These are phyloP conservation scores for Paracoccidioides brasiliensis DNA, from an alignment of 2,329 filamentous ascomycete genomes.

Conservation along the genomic window DNA sequence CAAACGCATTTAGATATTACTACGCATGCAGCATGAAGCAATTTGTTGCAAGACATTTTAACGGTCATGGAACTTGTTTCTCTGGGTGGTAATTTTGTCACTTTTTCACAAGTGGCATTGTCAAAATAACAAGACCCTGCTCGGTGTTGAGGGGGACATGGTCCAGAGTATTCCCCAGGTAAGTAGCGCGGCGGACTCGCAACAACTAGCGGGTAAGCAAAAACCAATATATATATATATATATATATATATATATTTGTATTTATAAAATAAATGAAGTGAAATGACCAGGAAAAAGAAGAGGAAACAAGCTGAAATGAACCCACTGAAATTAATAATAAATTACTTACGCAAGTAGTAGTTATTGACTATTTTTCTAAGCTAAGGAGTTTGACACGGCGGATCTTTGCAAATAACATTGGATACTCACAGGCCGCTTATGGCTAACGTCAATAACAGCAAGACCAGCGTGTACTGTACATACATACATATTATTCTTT, in stretches of 20 bases:
- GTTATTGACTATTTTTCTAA: background rate
- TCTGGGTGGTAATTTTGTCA: no score
- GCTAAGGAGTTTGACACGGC: background rate
- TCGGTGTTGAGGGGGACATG: no score
- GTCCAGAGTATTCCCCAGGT: background rate
- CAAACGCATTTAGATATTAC: background rate
- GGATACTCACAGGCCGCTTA: background rate
- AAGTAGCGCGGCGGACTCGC: background rate
- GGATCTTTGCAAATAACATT: background rate
- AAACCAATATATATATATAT: no score
- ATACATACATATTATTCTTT: background rate
- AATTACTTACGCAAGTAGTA: no score
- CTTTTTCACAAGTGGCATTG: no score
- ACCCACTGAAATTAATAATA: background rate
- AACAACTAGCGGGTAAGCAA: background rate
- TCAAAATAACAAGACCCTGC: no score
- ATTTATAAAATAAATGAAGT: no score
- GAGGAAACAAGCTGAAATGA: background rate
- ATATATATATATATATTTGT: no score
- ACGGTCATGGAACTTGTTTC: no score
- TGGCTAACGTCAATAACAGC: background rate
- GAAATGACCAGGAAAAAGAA: background rate
- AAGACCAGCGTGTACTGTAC: background rate
- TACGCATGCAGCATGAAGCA: background rate
- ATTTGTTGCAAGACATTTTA: background rate